Percentiles rank a stretch among this genome's conserved stretches.
Evolutionary conservation across 2,329 filamentous ascomycete species (phyloP).

Genomic region (Escovopsis sp.): DNA sequence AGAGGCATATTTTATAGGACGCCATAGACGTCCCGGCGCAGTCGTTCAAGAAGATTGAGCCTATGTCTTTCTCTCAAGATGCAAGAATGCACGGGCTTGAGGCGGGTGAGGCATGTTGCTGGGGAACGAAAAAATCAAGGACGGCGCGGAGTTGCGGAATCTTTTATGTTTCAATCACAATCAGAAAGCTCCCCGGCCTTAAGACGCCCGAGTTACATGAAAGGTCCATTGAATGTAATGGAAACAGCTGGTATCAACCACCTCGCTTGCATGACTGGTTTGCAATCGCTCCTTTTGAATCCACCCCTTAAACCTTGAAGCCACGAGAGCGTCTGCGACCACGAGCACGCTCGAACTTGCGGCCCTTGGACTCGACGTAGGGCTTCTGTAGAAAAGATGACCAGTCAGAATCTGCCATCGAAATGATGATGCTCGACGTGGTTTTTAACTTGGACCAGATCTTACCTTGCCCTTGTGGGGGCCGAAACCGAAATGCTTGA

Average conservation of each 20-base stretch:
- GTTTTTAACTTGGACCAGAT: constrained; percentile 1
- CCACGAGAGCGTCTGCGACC: constrained; percentile 94
- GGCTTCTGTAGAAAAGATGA: constrained; percentile 53
- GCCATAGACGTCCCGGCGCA: constrained; percentile 42
- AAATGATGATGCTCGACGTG: constrained; percentile 1
- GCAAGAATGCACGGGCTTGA: constrained; percentile 1
- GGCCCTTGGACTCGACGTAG: constrained; percentile 93
- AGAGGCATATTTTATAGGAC: constrained; percentile 73
- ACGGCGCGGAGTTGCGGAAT: constrained; percentile 6
- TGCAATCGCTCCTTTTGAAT: constrained; percentile 1
- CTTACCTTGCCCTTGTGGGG: constrained; percentile 93
- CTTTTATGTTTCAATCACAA: constrained; percentile 13
- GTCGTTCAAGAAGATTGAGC: not conserved
- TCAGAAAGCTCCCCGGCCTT: constrained; percentile 22
- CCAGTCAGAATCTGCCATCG: not conserved
- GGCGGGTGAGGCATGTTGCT: not conserved
- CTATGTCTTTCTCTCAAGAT: constrained; percentile 10
- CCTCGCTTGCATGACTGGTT: constrained; percentile 9
- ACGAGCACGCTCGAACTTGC: constrained; percentile 99
- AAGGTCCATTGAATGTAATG: constrained; percentile 19
- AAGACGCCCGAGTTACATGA: constrained; percentile 32
- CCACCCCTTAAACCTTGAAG: constrained; percentile 90
- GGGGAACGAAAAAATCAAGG: not conserved
- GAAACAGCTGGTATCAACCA: constrained; percentile 15
- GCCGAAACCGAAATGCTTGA: constrained; percentile 99